Evolutionary conservation across 2,329 filamentous ascomycete genomes (phyloP), one percentile per base, ranked within the genome.

Genomic region (Curvularia lunata): DNA sequence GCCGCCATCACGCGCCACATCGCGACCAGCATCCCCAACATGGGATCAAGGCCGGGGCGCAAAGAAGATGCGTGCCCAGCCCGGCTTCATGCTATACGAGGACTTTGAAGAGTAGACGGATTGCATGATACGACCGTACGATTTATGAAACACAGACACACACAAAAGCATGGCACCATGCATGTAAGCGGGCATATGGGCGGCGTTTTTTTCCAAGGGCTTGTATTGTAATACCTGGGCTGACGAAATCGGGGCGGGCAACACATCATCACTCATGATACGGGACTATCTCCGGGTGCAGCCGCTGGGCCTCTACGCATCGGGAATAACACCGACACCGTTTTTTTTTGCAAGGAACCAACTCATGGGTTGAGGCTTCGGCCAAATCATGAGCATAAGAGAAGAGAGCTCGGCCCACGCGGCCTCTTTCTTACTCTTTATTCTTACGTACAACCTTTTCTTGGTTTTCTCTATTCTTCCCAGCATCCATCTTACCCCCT

Each of bases 21-120:
- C 64, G 42, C 57, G 70, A 27, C 69, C 70, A 40, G 68, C 69
- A 12, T 73, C 70, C 12, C 70, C 70, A 19, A 65, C 66, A 2
- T 73, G 69, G 69, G 68, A 71, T 10, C 67, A 72, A 52, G 68
- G 67, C 18, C 38, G 62, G 28, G 55, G 56, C 21, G 61, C 54
- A 5, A 70, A 69, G 53, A 70, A 69, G 54, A 69, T 69, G 61
- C 62, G 58, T 25, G 51, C 55, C 18, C 59, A 58, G 16, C 57
- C 58, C 16, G 56, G 58, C n/a, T 66, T 66, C 60, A 63, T 64
- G 58, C 51, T 66, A 43, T 62, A 57, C 28, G 64, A 66, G 37
- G 62, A 64, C 47, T 56, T 59, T 25, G 60, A 66, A 42, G 62
- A 66, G 52, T 66, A 56, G 23, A 25, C 34, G 18, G 19, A 16